Evolutionary conservation across 148 eudicot genomes (phyloP).

Genomic region (Nepenthes gracilis): DNA sequence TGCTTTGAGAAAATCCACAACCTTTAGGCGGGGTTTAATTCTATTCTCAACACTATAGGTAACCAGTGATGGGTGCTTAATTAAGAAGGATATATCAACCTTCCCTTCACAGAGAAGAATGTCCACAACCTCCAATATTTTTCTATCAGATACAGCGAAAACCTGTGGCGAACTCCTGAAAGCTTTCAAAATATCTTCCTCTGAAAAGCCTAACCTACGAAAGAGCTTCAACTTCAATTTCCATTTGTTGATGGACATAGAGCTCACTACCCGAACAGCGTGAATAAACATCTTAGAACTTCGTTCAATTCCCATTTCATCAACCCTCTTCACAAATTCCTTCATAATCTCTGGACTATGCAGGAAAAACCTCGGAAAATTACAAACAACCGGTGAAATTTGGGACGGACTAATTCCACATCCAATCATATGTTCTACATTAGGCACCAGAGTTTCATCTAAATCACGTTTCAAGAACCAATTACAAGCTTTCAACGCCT

Average conservation of each 20-base stretch:
- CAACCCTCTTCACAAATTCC: conserved; percentile 13
- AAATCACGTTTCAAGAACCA: conserved; percentile 16
- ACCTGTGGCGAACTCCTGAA: conserved; percentile 16
- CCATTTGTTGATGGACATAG: conserved; percentile 14
- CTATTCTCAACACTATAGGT: conserved; percentile 8
- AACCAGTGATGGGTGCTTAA: conserved; percentile 10
- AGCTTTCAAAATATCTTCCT: conserved; percentile 5
- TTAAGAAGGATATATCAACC: conserved; percentile 6
- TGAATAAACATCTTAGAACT: conserved; percentile 12
- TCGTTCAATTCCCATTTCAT: conserved; percentile 14
- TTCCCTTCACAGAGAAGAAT: conserved; percentile 5
- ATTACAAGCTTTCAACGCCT: conserved; percentile 4
- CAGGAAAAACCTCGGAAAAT: conserved; percentile 18
- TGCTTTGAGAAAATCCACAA: conserved; percentile 9
- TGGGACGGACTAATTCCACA: conserved; percentile 14
- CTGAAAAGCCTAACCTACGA: conserved; percentile 12
- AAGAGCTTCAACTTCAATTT: conserved; percentile 15
- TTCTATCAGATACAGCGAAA: conserved; percentile 13
- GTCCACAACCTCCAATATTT: conserved; percentile 8
- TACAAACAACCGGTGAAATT: conserved; percentile 5
- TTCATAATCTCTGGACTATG: conserved; percentile 6
- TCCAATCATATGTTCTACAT: conserved; percentile 13
- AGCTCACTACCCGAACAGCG: conserved; percentile 13
- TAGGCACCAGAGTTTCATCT: conserved; percentile 13
- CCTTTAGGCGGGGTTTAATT: conserved; percentile 12